Evolutionary conservation across 225 moss, liverwort and hornwort genomes (phyloP).

Genomic region (Physcomitrellopsis africana): DNA sequence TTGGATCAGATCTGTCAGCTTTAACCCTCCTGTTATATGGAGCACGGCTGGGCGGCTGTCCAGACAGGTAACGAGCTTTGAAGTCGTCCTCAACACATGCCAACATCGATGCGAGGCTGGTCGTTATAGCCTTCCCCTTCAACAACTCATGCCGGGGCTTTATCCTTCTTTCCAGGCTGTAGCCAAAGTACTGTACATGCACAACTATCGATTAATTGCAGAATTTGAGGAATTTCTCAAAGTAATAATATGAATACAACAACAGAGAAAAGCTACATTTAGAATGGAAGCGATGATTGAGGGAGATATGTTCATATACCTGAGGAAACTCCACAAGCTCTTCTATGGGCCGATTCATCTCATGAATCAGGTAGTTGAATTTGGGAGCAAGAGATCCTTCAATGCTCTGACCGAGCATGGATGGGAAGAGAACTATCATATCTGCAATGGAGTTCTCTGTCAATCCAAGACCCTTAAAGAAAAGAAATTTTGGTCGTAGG

Average conservation of each 20-base stretch:
- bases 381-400: conserved; percentile 72
- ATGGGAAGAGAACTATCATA: conserved; percentile 88
- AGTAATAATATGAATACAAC: neutral
- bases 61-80: conserved; percentile 59
- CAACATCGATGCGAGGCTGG: conserved; percentile 82
- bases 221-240: neutral
- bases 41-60: conserved; percentile 58
- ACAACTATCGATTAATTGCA: conserved; percentile 17
- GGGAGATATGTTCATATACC: conserved; percentile 26
- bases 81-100: conserved; percentile 75
- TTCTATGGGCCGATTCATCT: conserved; percentile 70
- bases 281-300: too few species aligned
- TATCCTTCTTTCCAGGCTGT: conserved; percentile 76
- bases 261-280: neutral
- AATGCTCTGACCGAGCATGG: conserved; percentile 84
- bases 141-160: conserved; percentile 71
- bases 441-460: conserved; percentile 61
- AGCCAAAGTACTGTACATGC: conserved; percentile 71
- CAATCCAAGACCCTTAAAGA: conserved; percentile 59
- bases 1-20: conserved; percentile 18
- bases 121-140: conserved; percentile 49
- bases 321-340: conserved; percentile 78
- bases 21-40: conserved; percentile 55
- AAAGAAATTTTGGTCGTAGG: conserved; percentile 75
- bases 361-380: conserved; percentile 58